These are phyloP conservation scores for Lepidopterella palustris DNA, from an alignment of 495 filamentous ascomycete genomes.

Conservation along the genomic window DNA sequence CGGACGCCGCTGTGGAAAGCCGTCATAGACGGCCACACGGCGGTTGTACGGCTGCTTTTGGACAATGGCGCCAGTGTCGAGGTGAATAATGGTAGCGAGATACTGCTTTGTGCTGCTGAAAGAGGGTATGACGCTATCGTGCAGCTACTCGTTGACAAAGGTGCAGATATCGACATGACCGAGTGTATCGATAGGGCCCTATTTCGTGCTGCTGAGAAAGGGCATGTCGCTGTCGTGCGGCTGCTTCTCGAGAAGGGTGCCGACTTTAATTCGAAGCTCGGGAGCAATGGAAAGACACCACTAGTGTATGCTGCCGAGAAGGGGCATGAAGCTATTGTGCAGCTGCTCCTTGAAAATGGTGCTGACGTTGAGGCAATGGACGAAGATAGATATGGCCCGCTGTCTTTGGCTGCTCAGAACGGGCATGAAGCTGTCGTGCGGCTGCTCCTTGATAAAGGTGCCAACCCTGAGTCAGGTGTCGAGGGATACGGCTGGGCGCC, in stretches of 20 bases:
- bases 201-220: neutral
- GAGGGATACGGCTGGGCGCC: too few relatives aligned
- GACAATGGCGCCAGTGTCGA: neutral
- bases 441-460: neutral
- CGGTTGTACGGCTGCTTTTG: neutral
- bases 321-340: neutral
- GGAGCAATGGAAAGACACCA: too few relatives aligned
- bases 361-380: neutral
- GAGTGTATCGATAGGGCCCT: neutral
- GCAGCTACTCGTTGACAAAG: neutral
- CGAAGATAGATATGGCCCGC: neutral
- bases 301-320: too few relatives aligned
- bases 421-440: neutral
- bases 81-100: neutral
- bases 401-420: neutral
- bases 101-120: neutral
- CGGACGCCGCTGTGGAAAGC: neutral
- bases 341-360: neutral
- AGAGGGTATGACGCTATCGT: neutral
- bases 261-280: neutral
- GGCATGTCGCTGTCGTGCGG: neutral
- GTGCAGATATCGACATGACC: neutral
- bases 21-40: neutral
- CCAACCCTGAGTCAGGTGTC: neutral
- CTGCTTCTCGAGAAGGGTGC: neutral